A percentile compares a stretch with the other conserved stretches of the same genome.
phyloP scores from a whole-genome alignment of 2,329 filamentous ascomycete species.

The Hymenoscyphus fructigenus region DNA sequence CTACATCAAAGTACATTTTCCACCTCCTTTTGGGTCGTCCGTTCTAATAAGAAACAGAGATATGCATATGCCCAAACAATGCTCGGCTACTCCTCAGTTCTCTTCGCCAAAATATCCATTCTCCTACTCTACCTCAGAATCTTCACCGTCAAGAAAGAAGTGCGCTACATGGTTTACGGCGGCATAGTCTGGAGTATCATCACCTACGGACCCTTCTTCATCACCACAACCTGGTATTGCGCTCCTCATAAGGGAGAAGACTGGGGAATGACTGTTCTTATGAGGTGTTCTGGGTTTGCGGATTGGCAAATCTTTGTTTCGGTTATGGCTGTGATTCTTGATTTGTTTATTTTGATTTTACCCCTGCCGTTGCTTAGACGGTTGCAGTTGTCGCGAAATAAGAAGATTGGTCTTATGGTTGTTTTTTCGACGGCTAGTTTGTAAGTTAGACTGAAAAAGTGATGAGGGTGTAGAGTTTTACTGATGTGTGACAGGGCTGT shows the following conservation, averaged over 20 bases:
- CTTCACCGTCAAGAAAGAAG: constrained; percentile 1
- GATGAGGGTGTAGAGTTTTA: not conserved
- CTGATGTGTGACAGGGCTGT: constrained; percentile 8
- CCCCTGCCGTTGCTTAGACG: constrained; percentile 7
- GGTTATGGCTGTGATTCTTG: constrained; percentile 9
- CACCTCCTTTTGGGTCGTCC: too few species aligned
- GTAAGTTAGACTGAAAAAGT: constrained; percentile 26
- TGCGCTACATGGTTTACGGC: constrained; percentile 10
- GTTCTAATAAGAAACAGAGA: constrained; percentile 5
- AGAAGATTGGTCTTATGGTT: constrained; percentile 49
- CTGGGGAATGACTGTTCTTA: not conserved
- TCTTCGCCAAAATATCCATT: constrained; percentile 16
- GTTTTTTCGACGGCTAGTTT: constrained; percentile 40
- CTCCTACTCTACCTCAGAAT: constrained; percentile 16
- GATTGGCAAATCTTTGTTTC: constrained; percentile 8
- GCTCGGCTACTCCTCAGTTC: constrained; percentile 5
- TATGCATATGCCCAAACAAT: constrained; percentile 10
- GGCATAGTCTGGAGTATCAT: constrained; percentile 10
- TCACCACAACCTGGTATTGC: constrained; percentile 9
- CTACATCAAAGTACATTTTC: constrained; percentile 5
- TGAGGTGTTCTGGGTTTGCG: constrained; percentile 7
- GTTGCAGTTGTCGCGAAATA: constrained; percentile 4
- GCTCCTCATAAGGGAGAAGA: constrained; percentile 11
- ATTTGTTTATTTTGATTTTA: constrained; percentile 15
- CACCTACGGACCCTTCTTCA: constrained; percentile 10